Percentiles rank a stretch among this genome's conserved stretches.
Evolutionary conservation across 148 eudicot genomes (phyloP).

Genomic region (Diospyros kaki): DNA sequence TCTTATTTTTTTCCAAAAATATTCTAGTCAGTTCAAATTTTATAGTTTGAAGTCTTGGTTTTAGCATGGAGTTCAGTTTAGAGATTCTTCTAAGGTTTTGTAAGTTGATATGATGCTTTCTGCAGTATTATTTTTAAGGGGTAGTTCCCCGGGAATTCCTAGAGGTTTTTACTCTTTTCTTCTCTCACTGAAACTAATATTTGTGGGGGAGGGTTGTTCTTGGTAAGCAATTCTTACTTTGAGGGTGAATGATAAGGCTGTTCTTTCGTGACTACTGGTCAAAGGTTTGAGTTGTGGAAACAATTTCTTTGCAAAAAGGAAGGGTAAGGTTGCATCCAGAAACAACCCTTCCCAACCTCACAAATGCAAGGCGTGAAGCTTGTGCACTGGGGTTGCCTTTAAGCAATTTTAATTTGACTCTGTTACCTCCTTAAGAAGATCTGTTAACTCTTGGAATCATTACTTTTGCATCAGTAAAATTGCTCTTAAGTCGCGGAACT

Average conservation of each 20-base stretch:
- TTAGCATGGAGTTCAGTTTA: not conserved
- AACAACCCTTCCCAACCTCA: too few species aligned
- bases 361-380: too few species aligned
- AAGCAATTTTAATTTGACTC: not conserved
- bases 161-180: too few species aligned
- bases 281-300: too few species aligned
- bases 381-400: too few species aligned
- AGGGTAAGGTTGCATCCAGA: too few species aligned
- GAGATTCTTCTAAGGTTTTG: not conserved
- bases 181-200: too few species aligned
- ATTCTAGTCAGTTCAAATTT: not conserved
- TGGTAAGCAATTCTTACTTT: not conserved
- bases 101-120: not conserved
- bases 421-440: not conserved
- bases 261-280: not conserved
- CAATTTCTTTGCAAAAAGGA: too few species aligned
- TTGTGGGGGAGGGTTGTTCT: not conserved
- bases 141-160: not conserved
- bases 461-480: too few species aligned
- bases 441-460: not conserved
- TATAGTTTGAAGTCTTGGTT: not conserved
- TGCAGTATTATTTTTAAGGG: not conserved
- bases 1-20: not conserved
- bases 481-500: not conserved
- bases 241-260: not conserved